Base-by-base conservation (phyloP, 2,329 filamentous ascomycete species). In the Ceratocystiopsis minuta region DNA sequence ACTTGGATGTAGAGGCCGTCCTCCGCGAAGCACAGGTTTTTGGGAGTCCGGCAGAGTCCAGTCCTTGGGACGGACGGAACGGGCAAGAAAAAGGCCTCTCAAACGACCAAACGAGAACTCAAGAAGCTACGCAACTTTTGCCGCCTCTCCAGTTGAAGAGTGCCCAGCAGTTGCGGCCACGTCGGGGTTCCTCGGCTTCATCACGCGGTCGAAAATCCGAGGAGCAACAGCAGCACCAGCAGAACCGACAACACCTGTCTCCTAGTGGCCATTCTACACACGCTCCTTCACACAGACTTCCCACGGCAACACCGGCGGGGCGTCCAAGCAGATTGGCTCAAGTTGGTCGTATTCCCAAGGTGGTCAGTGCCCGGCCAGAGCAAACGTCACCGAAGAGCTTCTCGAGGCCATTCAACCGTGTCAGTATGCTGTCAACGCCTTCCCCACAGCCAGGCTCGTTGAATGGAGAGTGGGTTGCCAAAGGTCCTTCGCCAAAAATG, bases 261-360 rank as follows among this genome's bases (percentile, higher is more conserved):
- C 24, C 24, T 10, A 28, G 24, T 28, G 24, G 24, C 24, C 24
- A 10, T 28, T 28, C 24, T 6, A 28, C 24, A 6, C 24, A 28
- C 24, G 9, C 24, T 28, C 24, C 24, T 9, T 28, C 24, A 10
- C 24, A 28, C 7, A 28, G 2, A 10, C 5, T 10, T 10, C 33
- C 43, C 3, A 7, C 42, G 4, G 15, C 16, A 2, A n/a, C 37
- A 17, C 39, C 34, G 7, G 20, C 32, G 4, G 50, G 48, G 16
- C 61, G 63, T 4, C 72, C 72, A 11, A 82, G 75, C 53, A 71
- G 86, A 43, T 63, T 93, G 16, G 75, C 78, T 24, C 84, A 88
- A 50, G 77, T 94, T 38, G 87, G 86, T 10, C 75, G 87, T 15
- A 94, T 94, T 40, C 87, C 87, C 10, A 77, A 76, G 51, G 84